Percentiles rank a stretch among this genome's conserved stretches.
phyloP scores from a whole-genome alignment of 352 stramenopile genomes.

The Phytopythium cucurbitacearum region DNA sequence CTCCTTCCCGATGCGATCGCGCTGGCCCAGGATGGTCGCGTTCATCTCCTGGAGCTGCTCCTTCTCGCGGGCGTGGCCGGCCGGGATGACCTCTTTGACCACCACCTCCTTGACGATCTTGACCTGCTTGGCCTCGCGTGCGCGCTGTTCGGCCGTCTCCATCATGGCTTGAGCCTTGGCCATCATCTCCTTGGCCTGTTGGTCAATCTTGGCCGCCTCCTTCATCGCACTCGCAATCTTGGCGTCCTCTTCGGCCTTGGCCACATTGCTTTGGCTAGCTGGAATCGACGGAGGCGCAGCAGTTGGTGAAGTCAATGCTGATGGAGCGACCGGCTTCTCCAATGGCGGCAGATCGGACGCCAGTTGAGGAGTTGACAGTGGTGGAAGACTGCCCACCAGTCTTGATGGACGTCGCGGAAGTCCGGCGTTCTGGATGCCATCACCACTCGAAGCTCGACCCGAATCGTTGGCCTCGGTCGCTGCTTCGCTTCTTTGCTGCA shows the following conservation, averaged over 20 bases:
- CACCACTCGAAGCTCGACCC: neutral
- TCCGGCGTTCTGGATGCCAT: neutral
- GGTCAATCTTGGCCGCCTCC: conserved; percentile 50
- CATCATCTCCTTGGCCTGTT: conserved; percentile 77
- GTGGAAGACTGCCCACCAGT: neutral
- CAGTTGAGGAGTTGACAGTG: neutral
- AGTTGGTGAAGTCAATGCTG: neutral
- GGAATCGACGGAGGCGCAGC: neutral
- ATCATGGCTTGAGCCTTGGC: conserved; percentile 61
- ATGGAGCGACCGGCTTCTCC: neutral
- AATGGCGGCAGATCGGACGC: neutral
- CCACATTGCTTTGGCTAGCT: neutral
- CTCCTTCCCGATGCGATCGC: conserved; percentile 68
- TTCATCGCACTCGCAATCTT: conserved; percentile 37
- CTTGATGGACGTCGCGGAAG: conserved; percentile 2
- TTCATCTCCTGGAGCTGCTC: conserved; percentile 64
- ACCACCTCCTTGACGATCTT: conserved; percentile 64
- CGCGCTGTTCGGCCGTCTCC: conserved; percentile 39
- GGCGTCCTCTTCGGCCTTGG: conserved; percentile 20
- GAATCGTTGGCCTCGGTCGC: neutral
- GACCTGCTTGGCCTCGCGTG: conserved; percentile 29
- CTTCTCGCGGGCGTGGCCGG: conserved; percentile 56
- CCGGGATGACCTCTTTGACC: conserved; percentile 75
- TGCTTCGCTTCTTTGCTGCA: neutral
- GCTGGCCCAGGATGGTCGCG: conserved; percentile 58